Evolutionary conservation across 345 rosid species (phyloP).

Genomic region (sweet orange (Citrus sinensis)): DNA sequence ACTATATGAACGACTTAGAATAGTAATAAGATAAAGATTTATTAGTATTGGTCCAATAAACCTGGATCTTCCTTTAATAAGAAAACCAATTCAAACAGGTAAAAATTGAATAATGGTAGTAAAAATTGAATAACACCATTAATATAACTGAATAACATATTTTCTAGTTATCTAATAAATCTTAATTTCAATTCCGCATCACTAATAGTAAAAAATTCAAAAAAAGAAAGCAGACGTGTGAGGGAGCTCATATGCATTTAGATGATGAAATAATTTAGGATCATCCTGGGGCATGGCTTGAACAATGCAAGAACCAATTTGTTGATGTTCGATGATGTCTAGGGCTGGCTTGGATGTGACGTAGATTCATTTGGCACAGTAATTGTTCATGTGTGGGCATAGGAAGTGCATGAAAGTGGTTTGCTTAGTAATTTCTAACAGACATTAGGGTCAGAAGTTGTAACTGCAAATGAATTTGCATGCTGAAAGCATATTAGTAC

Average conservation of each 20-base stretch:
- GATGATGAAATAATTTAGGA: not conserved
- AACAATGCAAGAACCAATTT: not conserved
- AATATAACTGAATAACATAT: not conserved
- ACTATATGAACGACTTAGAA: not conserved
- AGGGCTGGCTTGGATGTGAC: not conserved
- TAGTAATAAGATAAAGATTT: not conserved
- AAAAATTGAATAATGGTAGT: not conserved
- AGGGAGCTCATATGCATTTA: not conserved
- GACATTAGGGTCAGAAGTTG: not conserved
- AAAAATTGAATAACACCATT: not conserved
- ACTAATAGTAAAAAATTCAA: not conserved
- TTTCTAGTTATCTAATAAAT: not conserved
- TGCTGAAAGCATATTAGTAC: not conserved
- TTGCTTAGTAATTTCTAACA: not conserved
- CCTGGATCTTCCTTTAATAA: not conserved
- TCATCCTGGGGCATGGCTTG: not conserved
- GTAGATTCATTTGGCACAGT: not conserved
- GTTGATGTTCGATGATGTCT: not conserved
- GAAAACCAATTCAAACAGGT: not conserved
- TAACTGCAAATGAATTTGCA: not conserved
- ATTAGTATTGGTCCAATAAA: not conserved
- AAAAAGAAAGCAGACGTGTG: not conserved
- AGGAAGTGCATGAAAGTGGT: not conserved
- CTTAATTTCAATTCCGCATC: not conserved
- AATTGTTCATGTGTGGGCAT: not conserved